Conservation (phyloP, 2,329 filamentous ascomycete genomes). For the Ophiostoma quercus region DNA sequence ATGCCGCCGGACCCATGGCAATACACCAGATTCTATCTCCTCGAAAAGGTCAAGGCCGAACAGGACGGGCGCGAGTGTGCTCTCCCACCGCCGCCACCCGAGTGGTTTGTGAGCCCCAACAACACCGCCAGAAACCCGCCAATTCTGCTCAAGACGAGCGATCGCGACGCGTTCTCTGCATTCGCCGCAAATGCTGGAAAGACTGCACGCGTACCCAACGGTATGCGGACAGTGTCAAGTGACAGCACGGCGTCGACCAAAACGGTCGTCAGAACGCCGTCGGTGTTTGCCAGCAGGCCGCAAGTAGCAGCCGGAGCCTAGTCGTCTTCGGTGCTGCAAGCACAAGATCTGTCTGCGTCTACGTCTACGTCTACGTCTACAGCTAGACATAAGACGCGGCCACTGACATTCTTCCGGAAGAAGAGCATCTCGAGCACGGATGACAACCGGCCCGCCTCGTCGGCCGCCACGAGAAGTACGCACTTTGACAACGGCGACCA, state of each 20-base stretch:
- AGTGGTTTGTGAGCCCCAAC: constrained; percentile 18
- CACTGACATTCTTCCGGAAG: constrained; percentile 15
- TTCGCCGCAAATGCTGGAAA: constrained; percentile 3
- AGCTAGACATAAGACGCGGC: neutral
- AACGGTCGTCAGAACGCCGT: neutral
- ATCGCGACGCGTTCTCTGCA: constrained; percentile 5
- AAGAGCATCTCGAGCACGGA: constrained; percentile 6
- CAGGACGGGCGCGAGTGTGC: constrained; percentile 23
- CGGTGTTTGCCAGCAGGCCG: neutral
- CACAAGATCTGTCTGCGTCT: neutral
- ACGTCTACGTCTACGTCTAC: neutral
- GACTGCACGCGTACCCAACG: neutral
- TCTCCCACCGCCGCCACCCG: constrained; percentile 19
- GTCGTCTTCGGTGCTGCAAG: constrained; percentile 15
- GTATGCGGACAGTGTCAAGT: constrained; percentile 16
- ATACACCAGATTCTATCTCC: constrained; percentile 24
- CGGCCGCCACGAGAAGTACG: neutral
- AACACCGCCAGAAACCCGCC: neutral
- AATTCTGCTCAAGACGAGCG: constrained; percentile 9
- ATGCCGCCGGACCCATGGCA: constrained; percentile 23
- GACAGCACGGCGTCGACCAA: constrained; percentile 16
- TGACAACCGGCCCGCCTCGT: constrained; percentile 7
- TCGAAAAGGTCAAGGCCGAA: constrained; percentile 25
- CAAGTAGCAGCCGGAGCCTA: constrained; percentile 21
- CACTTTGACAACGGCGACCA: neutral